Evolutionary conservation across 495 filamentous ascomycete species (phyloP).

Genomic region (Aspergillus leporis): DNA sequence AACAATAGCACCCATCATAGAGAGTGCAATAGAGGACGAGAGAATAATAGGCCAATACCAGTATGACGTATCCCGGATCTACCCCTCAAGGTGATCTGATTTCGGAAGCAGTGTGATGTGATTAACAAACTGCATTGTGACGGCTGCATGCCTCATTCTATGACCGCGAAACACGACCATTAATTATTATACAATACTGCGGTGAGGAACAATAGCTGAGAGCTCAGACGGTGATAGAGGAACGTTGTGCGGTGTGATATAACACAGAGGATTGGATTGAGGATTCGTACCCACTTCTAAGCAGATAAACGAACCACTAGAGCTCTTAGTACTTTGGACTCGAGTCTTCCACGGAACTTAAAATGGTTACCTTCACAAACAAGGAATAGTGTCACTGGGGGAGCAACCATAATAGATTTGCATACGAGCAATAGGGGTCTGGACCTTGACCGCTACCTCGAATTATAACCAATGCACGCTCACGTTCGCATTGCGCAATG

Average conservation of each 20-base stretch:
- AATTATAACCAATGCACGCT: background rate
- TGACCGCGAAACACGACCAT: background rate
- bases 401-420: background rate
- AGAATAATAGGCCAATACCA: background rate
- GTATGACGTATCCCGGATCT: background rate
- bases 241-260: constrained; percentile 1
- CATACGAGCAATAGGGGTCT: background rate
- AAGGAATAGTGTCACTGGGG: background rate
- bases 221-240: background rate
- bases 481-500: background rate
- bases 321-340: background rate
- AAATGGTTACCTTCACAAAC: background rate
- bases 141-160: constrained; percentile 5
- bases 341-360: background rate
- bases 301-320: background rate
- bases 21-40: background rate
- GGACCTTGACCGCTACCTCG: background rate
- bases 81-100: constrained; percentile 1
- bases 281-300: background rate
- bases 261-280: background rate
- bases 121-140: constrained; percentile 15
- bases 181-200: background rate
- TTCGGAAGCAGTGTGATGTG: constrained; percentile 21
- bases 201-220: background rate
- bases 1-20: background rate